Base-by-base conservation (phyloP, 2,329 filamentous ascomycete species). In the Ambrosiella beaveri region DNA sequence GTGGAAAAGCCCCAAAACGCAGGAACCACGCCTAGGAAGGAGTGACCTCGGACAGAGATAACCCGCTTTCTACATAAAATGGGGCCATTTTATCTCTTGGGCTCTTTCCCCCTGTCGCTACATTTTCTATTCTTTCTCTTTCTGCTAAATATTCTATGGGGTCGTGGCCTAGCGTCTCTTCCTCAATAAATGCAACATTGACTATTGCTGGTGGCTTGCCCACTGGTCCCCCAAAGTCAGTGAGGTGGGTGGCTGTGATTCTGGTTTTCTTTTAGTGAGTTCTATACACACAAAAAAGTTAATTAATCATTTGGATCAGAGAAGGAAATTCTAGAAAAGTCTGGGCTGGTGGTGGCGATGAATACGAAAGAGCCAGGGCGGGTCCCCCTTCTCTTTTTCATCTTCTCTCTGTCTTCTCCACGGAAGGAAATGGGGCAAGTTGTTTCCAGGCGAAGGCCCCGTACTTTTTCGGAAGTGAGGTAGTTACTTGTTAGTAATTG, bases 1-100 rank as follows among this genome's bases (percentile, higher is more conserved):
- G 39, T 41, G n/a, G 9, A 19, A 15, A 51, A 51, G 47, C 17
- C 17, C 47, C 47, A 51, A 51, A 51, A 51, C 47, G 47, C 47
- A 51, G 47, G 47, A 51, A 51, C 47, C 47, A 36, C 47, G 7
- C 47, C 47, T 27, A 51, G 47, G 47, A 51, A 51, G 47, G 47
- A 51, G 47, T 13, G 7, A 51, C 47, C 47, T 9, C 47, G 35
- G 47, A 27, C 19, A 51, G 47, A 51, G 47, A 15, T 51, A 51
- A 13, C 47, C 47, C 15, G 19, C 19, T 27, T 27, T 47, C 7
- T 2, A 15, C 13, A 47, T 47, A 47, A 47, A 47, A 47, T 17
- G 11, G 7, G 9, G 11, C n/a, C n/a, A 13, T 47, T 47, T 47
- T 15, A 27, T 27, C 19, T 27, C 2, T 27, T 27, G 19, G 3